phyloP scores from a whole-genome alignment of 2,329 filamentous ascomycete species.

The Scedosporium minutisporum region DNA sequence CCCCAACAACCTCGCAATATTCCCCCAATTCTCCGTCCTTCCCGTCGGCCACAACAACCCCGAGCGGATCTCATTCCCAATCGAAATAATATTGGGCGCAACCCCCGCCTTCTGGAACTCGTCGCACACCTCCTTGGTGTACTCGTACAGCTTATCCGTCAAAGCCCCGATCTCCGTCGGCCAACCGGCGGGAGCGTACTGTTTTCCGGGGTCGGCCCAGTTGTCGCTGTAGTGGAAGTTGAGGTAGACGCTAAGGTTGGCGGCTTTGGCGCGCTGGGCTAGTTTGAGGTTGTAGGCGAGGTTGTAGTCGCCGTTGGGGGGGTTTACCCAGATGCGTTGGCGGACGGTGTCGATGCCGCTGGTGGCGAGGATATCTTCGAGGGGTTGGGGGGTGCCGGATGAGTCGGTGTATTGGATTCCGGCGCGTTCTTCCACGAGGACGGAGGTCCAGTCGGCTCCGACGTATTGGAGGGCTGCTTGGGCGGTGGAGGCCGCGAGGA shows the following conservation, averaged over 20 bases:
- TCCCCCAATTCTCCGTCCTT: conserved; percentile 40
- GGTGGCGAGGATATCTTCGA: conserved; percentile 53
- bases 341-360: conserved; percentile 61
- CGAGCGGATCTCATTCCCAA: conserved; percentile 63
- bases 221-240: conserved; percentile 60
- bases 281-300: conserved; percentile 61
- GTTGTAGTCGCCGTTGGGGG: conserved; percentile 54
- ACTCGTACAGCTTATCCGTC: conserved; percentile 55
- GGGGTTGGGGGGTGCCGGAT: conserved; percentile 38
- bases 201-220: conserved; percentile 60
- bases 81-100: conserved; percentile 51
- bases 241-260: conserved; percentile 50
- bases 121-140: conserved; percentile 54
- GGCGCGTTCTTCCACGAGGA: conserved; percentile 50
- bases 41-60: conserved; percentile 61
- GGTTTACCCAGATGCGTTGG: conserved; percentile 64
- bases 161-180: conserved; percentile 48
- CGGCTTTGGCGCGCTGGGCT: conserved; percentile 54
- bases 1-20: conserved; percentile 55
- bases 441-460: conserved; percentile 63
- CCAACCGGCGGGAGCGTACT: conserved; percentile 56
- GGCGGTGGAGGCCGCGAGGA: background rate
- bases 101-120: conserved; percentile 47
- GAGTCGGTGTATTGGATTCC: conserved; percentile 52
- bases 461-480: conserved; percentile 47